A percentile compares a stretch with the other conserved stretches of the same genome.
Conservation (phyloP, 2,329 filamentous ascomycete genomes). For the Botrytis fragariae region DNA sequence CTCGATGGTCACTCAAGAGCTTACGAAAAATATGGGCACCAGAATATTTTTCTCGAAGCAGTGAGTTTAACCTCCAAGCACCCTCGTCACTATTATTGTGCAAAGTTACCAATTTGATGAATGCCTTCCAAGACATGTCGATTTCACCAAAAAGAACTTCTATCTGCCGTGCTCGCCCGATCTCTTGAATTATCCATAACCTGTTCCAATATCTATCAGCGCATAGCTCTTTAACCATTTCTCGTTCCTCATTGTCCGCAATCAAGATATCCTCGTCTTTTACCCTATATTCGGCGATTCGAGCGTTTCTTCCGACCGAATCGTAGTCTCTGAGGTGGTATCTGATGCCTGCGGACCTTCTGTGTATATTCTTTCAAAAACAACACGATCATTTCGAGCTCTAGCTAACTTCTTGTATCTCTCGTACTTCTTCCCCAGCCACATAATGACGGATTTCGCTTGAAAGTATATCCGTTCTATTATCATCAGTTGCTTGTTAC, state of each 20-base stretch:
- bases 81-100: neutral
- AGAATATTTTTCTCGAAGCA: slow-evolving; percentile 21
- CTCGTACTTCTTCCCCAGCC: neutral
- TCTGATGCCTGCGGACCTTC: neutral
- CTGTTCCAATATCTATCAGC: slow-evolving; percentile 27
- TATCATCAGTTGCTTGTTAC: slow-evolving; percentile 13
- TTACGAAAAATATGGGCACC: slow-evolving; percentile 22
- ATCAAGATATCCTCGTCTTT: neutral
- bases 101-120: neutral
- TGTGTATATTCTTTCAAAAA: neutral
- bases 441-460: slow-evolving; percentile 7
- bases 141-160: slow-evolving; percentile 30
- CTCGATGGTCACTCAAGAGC: slow-evolving; percentile 30
- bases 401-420: neutral
- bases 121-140: slow-evolving; percentile 11
- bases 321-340: neutral
- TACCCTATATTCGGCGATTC: neutral
- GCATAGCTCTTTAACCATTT: slow-evolving; percentile 1
- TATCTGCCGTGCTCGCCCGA: slow-evolving; percentile 27
- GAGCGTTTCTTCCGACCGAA: neutral
- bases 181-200: slow-evolving; percentile 36
- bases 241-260: neutral
- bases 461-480: slow-evolving; percentile 16
- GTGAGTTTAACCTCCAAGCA: slow-evolving; percentile 27
- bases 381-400: too few relatives aligned